Conservation (phyloP, 805 yeast genomes). For the Yarrowia porcina region DNA sequence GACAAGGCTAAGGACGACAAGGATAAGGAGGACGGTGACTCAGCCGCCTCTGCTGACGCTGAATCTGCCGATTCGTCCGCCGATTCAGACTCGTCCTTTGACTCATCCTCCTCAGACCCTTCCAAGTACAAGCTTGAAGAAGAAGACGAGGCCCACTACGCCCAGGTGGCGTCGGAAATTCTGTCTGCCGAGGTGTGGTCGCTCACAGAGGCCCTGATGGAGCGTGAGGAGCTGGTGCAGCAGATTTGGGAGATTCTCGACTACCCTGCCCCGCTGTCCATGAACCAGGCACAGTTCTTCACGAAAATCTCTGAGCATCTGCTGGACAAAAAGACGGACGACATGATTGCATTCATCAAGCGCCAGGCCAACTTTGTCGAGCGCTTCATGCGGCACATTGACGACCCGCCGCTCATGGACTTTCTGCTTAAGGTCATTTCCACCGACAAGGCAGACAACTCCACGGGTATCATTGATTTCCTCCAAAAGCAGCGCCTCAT, state of each 20-base stretch:
- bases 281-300: conserved; percentile 78
- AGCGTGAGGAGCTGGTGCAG: conserved; percentile 58
- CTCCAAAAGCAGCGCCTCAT: conserved; percentile 71
- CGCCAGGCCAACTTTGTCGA: conserved; percentile 69
- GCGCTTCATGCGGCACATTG: conserved; percentile 78
- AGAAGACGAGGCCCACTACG: conserved; percentile 33
- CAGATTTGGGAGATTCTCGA: conserved; percentile 80
- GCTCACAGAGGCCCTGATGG: conserved; percentile 84
- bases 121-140: conserved; percentile 34
- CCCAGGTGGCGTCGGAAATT: conserved; percentile 82
- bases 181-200: conserved; percentile 93
- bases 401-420: conserved; percentile 93
- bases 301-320: conserved; percentile 89
- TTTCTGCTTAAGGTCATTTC: conserved; percentile 83
- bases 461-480: conserved; percentile 80
- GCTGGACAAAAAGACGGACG: conserved; percentile 82
- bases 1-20: conserved; percentile 32
- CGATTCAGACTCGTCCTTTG: conserved; percentile 30
- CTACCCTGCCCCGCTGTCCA: conserved; percentile 60
- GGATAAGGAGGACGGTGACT: not conserved
- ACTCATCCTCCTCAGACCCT: conserved; percentile 36
- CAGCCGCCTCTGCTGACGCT: not conserved
- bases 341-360: conserved; percentile 66
- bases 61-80: not conserved
- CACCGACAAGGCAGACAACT: conserved; percentile 84